phyloP scores from a whole-genome alignment of 192 early-diverging fungal genomes.

The Glomus cerebriforme region DNA sequence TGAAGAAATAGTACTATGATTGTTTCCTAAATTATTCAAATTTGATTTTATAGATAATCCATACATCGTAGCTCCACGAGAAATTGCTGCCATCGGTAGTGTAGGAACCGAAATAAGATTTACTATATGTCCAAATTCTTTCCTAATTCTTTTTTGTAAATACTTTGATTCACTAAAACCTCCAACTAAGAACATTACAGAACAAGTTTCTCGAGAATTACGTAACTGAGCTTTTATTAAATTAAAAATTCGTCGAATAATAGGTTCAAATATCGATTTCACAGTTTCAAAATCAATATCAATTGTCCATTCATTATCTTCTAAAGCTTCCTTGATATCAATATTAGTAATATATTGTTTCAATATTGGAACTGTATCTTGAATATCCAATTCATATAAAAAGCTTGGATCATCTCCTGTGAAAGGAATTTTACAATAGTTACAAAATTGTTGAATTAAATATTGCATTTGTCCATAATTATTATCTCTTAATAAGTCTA shows the following conservation, averaged over 20 bases:
- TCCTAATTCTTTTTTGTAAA: conserved; percentile 48
- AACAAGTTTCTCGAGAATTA: conserved; percentile 42
- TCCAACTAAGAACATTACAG: conserved; percentile 57
- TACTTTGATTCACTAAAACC: conserved; percentile 59
- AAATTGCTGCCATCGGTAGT: conserved; percentile 51
- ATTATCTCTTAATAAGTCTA: not conserved
- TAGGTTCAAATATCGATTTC: conserved; percentile 57
- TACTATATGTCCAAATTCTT: conserved; percentile 46
- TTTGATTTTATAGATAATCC: not conserved
- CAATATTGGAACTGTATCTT: not conserved
- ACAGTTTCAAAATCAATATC: conserved; percentile 46
- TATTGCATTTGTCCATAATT: conserved; percentile 14
- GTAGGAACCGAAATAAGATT: conserved; percentile 51
- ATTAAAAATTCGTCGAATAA: conserved; percentile 52
- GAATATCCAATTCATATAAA: not conserved
- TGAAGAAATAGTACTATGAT: conserved; percentile 13
- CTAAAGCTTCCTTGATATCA: conserved; percentile 28
- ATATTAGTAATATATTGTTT: conserved; percentile 6
- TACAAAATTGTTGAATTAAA: conserved; percentile 7
- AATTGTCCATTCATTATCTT: conserved; percentile 46
- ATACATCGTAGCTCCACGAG: conserved; percentile 38
- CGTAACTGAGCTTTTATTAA: conserved; percentile 54
- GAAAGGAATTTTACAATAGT: not conserved
- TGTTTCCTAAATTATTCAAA: conserved; percentile 40
- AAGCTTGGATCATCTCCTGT: not conserved